Conservation (phyloP, 768 basidiomycete genomes). For the Leccinum variicolor region DNA sequence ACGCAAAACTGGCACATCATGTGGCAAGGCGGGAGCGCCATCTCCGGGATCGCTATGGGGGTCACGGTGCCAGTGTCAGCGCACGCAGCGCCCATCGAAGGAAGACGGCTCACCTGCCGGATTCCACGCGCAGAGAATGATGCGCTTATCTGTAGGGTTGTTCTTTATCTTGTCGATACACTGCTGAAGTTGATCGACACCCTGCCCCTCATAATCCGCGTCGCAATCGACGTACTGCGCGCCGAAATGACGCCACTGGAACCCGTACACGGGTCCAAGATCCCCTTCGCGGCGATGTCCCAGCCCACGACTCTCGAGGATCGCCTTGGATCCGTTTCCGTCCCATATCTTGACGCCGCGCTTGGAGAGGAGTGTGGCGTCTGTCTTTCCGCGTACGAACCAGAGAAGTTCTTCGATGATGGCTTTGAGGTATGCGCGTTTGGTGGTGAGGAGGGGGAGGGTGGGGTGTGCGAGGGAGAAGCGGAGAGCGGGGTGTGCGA, state of each 20-base stretch:
- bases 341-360: conserved; percentile 98
- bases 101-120: conserved; percentile 67
- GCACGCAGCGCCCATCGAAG: neutral
- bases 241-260: conserved; percentile 96
- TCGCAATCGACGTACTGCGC: conserved; percentile 77
- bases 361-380: conserved; percentile 67
- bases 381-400: conserved; percentile 87
- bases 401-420: conserved; percentile 93
- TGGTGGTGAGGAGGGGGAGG: conserved; percentile 91
- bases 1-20: conserved; percentile 99
- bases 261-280: conserved; percentile 95
- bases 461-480: conserved; percentile 78
- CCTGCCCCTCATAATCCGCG: conserved; percentile 72
- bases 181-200: conserved; percentile 89
- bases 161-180: conserved; percentile 91
- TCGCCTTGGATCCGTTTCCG: conserved; percentile 88
- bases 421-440: conserved; percentile 88
- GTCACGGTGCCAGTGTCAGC: neutral
- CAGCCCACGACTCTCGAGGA: conserved; percentile 83
- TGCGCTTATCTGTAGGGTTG: conserved; percentile 89
- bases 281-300: conserved; percentile 85
- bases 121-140: conserved; percentile 97
- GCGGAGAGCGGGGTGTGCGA: conserved; percentile 86
- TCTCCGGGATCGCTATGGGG: conserved; percentile 76
- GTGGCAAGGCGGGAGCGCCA: conserved; percentile 98